phyloP scores from a whole-genome alignment of 2,329 filamentous ascomycete species.

The Scedosporium boydii region DNA sequence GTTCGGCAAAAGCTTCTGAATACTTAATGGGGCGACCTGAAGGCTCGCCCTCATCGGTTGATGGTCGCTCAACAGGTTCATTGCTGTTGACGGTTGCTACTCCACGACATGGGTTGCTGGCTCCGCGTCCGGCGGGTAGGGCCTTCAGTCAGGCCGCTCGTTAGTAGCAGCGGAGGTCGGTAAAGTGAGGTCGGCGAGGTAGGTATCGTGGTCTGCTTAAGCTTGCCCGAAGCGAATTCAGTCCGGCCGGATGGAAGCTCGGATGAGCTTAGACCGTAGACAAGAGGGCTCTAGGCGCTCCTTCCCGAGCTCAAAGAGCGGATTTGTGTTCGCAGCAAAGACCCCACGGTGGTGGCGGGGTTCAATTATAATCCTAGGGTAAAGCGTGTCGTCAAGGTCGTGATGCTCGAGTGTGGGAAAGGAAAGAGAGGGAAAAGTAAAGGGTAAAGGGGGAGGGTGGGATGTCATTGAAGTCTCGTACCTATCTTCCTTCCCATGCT shows the following conservation, averaged over 20 bases:
- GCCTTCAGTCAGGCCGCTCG: not conserved
- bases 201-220: not conserved
- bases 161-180: not conserved
- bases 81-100: not conserved
- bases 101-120: constrained; percentile 2
- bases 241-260: too few species aligned
- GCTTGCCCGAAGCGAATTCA: not conserved
- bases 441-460: not conserved
- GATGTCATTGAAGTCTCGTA: constrained; percentile 2
- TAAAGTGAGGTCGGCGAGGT: not conserved
- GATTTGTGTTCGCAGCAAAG: not conserved
- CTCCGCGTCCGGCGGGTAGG: not conserved
- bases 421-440: not conserved
- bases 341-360: not conserved
- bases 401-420: not conserved
- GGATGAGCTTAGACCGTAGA: too few species aligned
- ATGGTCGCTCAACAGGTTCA: constrained; percentile 15
- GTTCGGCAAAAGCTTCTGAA: constrained; percentile 31
- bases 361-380: not conserved
- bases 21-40: constrained; percentile 49
- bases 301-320: not conserved
- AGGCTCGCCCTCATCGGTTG: constrained; percentile 46
- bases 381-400: not conserved
- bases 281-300: too few species aligned
- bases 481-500: not conserved